Evolutionary conservation across 768 basidiomycete species (phyloP).

Genomic region (Pholiota conissans): DNA sequence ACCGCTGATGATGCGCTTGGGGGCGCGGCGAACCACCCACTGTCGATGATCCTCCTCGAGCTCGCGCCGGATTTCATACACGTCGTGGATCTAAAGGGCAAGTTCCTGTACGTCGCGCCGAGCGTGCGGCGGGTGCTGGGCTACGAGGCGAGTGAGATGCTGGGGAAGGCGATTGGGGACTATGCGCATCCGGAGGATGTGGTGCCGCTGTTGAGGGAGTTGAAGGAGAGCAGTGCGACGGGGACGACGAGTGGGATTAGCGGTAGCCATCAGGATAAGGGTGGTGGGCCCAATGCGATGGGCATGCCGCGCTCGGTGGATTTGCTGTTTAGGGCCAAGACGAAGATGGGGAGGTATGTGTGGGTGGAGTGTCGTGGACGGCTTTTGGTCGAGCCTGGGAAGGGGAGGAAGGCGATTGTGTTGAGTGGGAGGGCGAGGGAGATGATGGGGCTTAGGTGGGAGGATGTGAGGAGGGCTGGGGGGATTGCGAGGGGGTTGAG

Average conservation of each 20-base stretch:
- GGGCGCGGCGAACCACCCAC: constrained; percentile 39
- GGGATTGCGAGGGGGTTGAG: constrained; percentile 34
- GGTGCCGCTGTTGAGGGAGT: constrained; percentile 86
- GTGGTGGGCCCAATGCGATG: too few relatives aligned
- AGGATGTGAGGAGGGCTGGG: constrained; percentile 49
- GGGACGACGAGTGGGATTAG: too few relatives aligned
- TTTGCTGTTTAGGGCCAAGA: constrained; percentile 80
- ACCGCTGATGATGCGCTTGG: constrained; percentile 21
- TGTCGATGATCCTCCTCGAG: constrained; percentile 64
- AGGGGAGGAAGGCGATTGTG: constrained; percentile 92
- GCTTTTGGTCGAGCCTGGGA: constrained; percentile 89
- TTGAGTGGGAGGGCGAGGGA: constrained; percentile 76
- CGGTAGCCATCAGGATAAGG: too few relatives aligned
- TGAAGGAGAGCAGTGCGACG: constrained; percentile 69
- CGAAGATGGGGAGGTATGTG: constrained; percentile 64
- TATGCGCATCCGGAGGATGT: constrained; percentile 89
- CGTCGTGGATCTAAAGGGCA: constrained; percentile 90
- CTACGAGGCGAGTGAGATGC: constrained; percentile 82
- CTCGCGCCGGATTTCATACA: constrained; percentile 78
- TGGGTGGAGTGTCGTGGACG: constrained; percentile 94
- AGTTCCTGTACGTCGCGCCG: constrained; percentile 90
- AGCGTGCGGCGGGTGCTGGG: constrained; percentile 77
- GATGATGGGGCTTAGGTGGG: constrained; percentile 68
- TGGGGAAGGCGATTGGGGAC: constrained; percentile 76
- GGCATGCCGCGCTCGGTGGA: constrained; percentile 68